Conservation (phyloP, 129 eudicot species). For the Heracleum sosnowskyi region DNA sequence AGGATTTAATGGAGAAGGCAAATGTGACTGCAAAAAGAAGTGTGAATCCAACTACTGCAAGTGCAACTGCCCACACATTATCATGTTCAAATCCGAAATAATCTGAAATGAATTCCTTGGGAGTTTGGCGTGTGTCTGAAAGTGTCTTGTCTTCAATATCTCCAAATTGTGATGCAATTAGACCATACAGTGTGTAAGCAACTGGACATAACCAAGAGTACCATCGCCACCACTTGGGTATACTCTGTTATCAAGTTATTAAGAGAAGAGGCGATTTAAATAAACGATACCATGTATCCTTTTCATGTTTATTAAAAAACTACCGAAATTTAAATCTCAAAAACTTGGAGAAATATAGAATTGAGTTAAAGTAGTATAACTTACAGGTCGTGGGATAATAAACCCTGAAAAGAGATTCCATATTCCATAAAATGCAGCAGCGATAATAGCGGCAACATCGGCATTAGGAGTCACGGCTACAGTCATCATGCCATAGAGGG, state of each 20-base stretch:
- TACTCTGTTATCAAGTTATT: background rate
- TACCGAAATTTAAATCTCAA: background rate
- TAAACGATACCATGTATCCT: background rate
- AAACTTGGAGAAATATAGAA: background rate
- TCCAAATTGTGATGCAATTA: conserved; percentile 5
- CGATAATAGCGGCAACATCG: background rate
- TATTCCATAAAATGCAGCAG: conserved; percentile 6
- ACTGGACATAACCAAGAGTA: conserved; percentile 3
- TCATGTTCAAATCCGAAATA: background rate
- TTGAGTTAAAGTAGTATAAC: background rate
- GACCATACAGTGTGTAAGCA: conserved; percentile 5
- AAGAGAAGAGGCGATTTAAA: background rate
- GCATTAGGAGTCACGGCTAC: conserved; percentile 5
- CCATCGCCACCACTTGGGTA: conserved; percentile 6
- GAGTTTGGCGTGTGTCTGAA: background rate
- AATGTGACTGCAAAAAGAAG: conserved; percentile 1
- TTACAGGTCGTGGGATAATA: background rate
- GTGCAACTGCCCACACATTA: background rate
- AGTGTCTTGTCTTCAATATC: background rate
- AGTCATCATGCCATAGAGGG: conserved; percentile 8
- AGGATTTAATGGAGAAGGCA: background rate
- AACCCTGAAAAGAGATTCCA: conserved; percentile 3
- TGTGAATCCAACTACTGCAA: conserved; percentile 1
- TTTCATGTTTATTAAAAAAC: background rate
- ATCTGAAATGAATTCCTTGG: background rate